Conservation (phyloP, 805 yeast species). For the Candida multigemmis region DNA sequence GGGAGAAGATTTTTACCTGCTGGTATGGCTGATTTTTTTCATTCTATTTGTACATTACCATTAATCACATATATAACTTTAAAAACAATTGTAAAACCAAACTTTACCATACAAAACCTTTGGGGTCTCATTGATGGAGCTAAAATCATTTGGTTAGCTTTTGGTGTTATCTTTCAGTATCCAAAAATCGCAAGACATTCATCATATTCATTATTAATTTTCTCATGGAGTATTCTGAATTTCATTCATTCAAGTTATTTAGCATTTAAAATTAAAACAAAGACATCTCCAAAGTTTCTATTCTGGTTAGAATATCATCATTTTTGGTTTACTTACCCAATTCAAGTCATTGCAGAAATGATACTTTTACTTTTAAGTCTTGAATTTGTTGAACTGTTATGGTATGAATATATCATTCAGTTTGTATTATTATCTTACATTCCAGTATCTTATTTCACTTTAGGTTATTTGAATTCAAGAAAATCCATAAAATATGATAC, state of each 20-base stretch:
- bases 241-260: constrained; percentile 25
- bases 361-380: constrained; percentile 25
- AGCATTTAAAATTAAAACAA: constrained; percentile 25
- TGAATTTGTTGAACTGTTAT: constrained; percentile 16
- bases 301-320: constrained; percentile 28
- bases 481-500: constrained; percentile 10
- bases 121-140: constrained; percentile 20
- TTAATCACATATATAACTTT: constrained; percentile 13
- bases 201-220: constrained; percentile 27
- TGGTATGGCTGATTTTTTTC: constrained; percentile 62
- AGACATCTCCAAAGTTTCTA: constrained; percentile 22
- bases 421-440: constrained; percentile 19
- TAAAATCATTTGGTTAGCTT: constrained; percentile 30
- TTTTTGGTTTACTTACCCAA: constrained; percentile 25
- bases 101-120: constrained; percentile 7
- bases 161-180: constrained; percentile 31
- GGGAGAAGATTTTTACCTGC: constrained; percentile 59
- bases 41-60: constrained; percentile 27
- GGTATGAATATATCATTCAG: constrained; percentile 17
- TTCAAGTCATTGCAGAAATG: constrained; percentile 24
- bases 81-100: constrained; percentile 7
- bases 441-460: constrained; percentile 26
- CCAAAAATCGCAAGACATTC: constrained; percentile 34
- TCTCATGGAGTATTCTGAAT: constrained; percentile 25
- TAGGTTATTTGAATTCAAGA: constrained; percentile 18